Percentiles rank a stretch among this genome's conserved stretches.
Evolutionary conservation across 306 rosid species (phyloP).

Genomic region (Vicia villosa): DNA sequence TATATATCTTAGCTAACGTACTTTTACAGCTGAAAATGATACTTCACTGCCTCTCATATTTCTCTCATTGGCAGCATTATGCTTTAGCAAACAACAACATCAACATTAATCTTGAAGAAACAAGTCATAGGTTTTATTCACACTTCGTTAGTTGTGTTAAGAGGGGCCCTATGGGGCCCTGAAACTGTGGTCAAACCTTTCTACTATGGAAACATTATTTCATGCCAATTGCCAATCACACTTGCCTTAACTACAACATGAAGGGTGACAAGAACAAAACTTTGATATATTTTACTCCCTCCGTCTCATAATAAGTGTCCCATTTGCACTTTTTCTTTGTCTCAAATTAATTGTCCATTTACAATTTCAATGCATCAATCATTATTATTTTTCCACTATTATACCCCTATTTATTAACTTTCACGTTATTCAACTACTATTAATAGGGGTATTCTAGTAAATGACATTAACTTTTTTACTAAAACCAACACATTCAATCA

Average conservation of each 20-base stretch:
- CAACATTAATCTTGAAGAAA: conserved; percentile 25
- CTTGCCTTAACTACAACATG: not conserved
- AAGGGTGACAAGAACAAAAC: not conserved
- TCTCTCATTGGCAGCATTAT: conserved; percentile 19
- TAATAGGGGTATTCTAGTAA: too few species aligned
- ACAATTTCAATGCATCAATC: too few species aligned
- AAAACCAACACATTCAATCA: too few species aligned
- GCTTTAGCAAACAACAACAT: not conserved
- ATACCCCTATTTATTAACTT: too few species aligned
- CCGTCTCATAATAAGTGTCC: too few species aligned
- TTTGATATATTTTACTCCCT: not conserved
- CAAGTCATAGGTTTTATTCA: conserved; percentile 3
- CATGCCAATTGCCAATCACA: not conserved
- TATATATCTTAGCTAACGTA: not conserved
- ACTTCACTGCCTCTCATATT: not conserved
- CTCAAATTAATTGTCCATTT: too few species aligned
- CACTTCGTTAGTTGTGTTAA: not conserved
- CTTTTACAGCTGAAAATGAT: conserved; percentile 22
- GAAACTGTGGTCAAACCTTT: conserved; percentile 24
- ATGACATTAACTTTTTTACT: too few species aligned
- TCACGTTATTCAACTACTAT: too few species aligned
- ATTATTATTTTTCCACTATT: too few species aligned
- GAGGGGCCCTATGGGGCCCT: conserved; percentile 26
- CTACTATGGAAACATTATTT: not conserved
- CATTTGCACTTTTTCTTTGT: too few species aligned